Percentiles rank a stretch among this genome's conserved stretches.
Evolutionary conservation across 2,329 filamentous ascomycete species (phyloP).

Genomic region (Monosporascus sp.): DNA sequence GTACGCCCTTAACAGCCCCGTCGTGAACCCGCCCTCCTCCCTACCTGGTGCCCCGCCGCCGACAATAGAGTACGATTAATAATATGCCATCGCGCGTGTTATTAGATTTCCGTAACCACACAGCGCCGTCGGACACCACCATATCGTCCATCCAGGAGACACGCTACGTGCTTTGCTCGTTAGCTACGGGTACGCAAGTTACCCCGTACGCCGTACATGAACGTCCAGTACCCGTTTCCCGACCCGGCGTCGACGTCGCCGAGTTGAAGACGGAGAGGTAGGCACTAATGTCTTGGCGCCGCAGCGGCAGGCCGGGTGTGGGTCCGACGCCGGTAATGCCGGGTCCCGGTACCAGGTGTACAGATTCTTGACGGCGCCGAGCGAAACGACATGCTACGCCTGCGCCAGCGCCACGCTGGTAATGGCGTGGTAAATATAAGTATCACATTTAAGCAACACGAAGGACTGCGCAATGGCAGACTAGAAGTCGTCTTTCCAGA

Average conservation of each 20-base stretch:
- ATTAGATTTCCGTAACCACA: slow-evolving; percentile 41
- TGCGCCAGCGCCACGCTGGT: slow-evolving; percentile 43
- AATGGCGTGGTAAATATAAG: slow-evolving; percentile 48
- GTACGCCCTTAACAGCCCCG: slow-evolving; percentile 55
- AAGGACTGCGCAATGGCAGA: slow-evolving; percentile 40
- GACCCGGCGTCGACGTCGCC: slow-evolving; percentile 57
- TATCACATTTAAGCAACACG: slow-evolving; percentile 37
- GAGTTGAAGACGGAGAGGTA: slow-evolving; percentile 65
- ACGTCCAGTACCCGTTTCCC: slow-evolving; percentile 73
- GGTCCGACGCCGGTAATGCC: slow-evolving; percentile 1
- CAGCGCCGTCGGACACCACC: slow-evolving; percentile 51
- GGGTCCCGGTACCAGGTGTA: slow-evolving; percentile 44
- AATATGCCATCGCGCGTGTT: slow-evolving; percentile 53
- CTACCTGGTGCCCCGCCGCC: slow-evolving; percentile 59
- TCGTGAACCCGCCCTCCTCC: slow-evolving; percentile 59
- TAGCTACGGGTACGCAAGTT: slow-evolving; percentile 58
- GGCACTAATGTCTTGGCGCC: slow-evolving; percentile 51
- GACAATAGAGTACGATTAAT: slow-evolving; percentile 67
- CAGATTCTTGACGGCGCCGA: slow-evolving; percentile 40
- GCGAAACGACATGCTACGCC: slow-evolving; percentile 40
- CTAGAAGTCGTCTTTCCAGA: slow-evolving; percentile 36
- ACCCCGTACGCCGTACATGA: slow-evolving; percentile 56
- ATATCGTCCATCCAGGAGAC: slow-evolving; percentile 66
- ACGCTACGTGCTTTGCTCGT: slow-evolving; percentile 61
- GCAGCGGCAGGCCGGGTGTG: slow-evolving; percentile 41